Percentiles rank a stretch among this genome's conserved stretches.
These are phyloP conservation scores for Kodamaea sp. DNA, from an alignment of 1,139 yeast species.

Conservation along the genomic window DNA sequence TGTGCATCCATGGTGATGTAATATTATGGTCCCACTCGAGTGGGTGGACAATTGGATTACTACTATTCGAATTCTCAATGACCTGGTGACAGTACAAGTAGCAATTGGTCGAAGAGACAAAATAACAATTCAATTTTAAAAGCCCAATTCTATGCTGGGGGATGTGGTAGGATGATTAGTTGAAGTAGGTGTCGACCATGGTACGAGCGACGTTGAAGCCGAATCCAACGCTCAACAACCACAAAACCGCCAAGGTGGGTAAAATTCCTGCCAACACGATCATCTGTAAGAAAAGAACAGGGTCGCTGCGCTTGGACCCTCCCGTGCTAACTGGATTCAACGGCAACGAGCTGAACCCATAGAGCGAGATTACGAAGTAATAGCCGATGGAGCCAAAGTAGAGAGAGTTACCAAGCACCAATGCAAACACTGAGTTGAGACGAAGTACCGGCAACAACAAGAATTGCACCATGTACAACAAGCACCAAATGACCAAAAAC, in stretches of 20 bases:
- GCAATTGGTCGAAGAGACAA: too few species aligned
- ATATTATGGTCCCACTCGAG: too few species aligned
- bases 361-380: slow-evolving; percentile 77
- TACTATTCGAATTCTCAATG: too few species aligned
- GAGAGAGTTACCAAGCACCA: slow-evolving; percentile 74
- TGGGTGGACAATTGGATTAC: too few species aligned
- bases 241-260: slow-evolving; percentile 56
- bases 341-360: slow-evolving; percentile 86
- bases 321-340: background rate
- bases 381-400: slow-evolving; percentile 73
- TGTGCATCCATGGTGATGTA: too few species aligned
- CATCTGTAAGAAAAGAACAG: slow-evolving; percentile 39
- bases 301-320: slow-evolving; percentile 46
- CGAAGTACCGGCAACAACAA: slow-evolving; percentile 70
- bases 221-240: slow-evolving; percentile 56
- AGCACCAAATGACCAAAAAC: slow-evolving; percentile 77
- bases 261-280: slow-evolving; percentile 45
- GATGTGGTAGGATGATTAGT: too few species aligned
- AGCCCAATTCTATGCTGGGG: too few species aligned
- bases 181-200: slow-evolving; percentile 69
- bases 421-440: slow-evolving; percentile 57
- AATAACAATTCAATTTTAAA: too few species aligned
- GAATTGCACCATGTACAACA: slow-evolving; percentile 75
- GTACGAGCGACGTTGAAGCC: slow-evolving; percentile 72
- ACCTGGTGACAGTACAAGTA: too few species aligned